Conservation (phyloP, 2,329 filamentous ascomycete genomes). For the Fusarium gaditjirri region DNA sequence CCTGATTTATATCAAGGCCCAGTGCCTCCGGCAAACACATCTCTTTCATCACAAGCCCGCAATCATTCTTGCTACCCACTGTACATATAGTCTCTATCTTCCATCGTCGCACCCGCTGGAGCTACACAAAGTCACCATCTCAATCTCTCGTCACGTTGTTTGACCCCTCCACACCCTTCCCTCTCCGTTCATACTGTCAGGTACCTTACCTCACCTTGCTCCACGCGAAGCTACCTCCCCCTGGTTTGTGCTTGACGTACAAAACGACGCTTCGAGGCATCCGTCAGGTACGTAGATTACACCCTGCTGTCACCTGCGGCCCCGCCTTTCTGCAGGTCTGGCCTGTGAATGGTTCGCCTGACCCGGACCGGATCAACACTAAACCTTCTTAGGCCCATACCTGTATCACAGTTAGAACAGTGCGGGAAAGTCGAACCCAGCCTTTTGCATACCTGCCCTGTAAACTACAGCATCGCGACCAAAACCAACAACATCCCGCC, state of each 20-base stretch:
- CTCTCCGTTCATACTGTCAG: neutral
- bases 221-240: conserved; percentile 8
- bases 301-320: conserved; percentile 17
- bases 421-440: conserved; percentile 56
- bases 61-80: neutral
- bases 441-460: conserved; percentile 45
- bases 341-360: conserved; percentile 45
- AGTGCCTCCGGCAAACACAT: neutral
- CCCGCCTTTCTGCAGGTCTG: conserved; percentile 24
- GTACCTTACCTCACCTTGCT: conserved; percentile 10
- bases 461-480: conserved; percentile 35
- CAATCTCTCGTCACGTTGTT: neutral
- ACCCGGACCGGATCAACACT: conserved; percentile 54
- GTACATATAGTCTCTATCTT: neutral
- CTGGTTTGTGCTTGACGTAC: conserved; percentile 19
- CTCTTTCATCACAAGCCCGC: neutral
- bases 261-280: conserved; percentile 25
- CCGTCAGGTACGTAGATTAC: conserved; percentile 27
- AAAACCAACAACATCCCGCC: conserved; percentile 37
- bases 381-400: conserved; percentile 50
- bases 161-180: conserved; percentile 11
- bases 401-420: conserved; percentile 47
- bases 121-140: conserved; percentile 15
- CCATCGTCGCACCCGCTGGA: neutral
- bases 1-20: conserved; percentile 29